These are phyloP conservation scores for Volvox reticuliferus DNA, from an alignment of 139 green algal genomes.

Conservation along the genomic window DNA sequence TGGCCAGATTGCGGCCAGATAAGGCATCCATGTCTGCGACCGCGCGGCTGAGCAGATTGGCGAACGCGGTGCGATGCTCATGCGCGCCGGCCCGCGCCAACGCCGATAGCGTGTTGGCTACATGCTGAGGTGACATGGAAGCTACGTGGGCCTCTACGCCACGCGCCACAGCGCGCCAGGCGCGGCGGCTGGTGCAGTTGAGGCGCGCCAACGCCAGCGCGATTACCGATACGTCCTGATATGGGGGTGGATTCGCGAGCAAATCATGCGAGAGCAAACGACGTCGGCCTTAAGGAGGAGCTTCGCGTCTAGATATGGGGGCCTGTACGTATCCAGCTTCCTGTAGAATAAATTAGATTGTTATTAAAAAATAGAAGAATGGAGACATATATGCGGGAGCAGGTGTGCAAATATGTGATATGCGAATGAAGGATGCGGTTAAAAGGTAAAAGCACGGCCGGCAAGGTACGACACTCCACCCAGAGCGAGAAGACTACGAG, in stretches of 20 bases:
- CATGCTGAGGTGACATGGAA: not conserved
- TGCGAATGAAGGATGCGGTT: not conserved
- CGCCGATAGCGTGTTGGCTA: conserved; percentile 9
- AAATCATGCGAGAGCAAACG: not conserved
- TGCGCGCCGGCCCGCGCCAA: not conserved
- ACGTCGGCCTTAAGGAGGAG: too few relatives aligned
- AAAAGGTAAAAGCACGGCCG: not conserved
- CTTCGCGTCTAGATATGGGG: too few relatives aligned
- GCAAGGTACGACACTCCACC: too few relatives aligned
- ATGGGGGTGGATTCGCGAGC: not conserved
- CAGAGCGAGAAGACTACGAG: too few relatives aligned
- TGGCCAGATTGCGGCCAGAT: conserved; percentile 1
- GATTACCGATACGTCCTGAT: not conserved
- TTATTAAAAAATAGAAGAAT: not conserved
- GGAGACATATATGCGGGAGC: not conserved
- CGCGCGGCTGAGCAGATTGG: not conserved
- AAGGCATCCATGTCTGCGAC: not conserved
- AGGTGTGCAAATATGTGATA: not conserved
- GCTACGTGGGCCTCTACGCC: not conserved
- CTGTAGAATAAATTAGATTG: too few relatives aligned
- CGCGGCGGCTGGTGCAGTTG: not conserved
- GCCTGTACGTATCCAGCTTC: too few relatives aligned
- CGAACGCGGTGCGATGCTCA: not conserved
- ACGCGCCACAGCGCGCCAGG: not conserved
- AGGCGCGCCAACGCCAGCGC: conserved; percentile 5